Evolutionary conservation across 176 grass and related monocot genomes (phyloP), one percentile per base, ranked within the genome.

Genomic region (Dendrocalamus sinicus): DNA sequence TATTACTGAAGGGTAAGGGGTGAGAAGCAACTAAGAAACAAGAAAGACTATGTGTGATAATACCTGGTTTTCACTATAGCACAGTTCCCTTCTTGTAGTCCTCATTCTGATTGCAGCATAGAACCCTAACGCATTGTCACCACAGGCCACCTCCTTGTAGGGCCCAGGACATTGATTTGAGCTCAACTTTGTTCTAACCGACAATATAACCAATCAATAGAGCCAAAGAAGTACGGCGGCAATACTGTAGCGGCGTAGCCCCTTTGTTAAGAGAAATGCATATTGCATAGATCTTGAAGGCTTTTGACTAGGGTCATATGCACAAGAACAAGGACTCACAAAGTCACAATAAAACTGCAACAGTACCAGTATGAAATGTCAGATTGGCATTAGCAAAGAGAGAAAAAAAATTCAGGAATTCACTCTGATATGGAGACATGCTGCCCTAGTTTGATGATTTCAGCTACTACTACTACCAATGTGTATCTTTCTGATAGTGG

Each of bases 81-180:
- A 55, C 63, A 98, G 79, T 81, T 91, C 82, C 53, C 81, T 91
- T 86, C 96, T 98, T 81, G 90, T 91, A 78, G 92, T 92, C 88
- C 96, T 94, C 93, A 96, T 88, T 84, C 96, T 92, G 59, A 98
- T 65, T n/a, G 96, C 93, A 22, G 93, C 82, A 92, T 98, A 98
- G 70, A 98, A 98, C 51, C 86, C 89, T 84, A 98, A 81, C 10
- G 96, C 86, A 24, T 89, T 98, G 84, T 93, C 96, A 59, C 93
- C 93, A 50, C 96, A 98, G 61, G 93, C 76, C 4, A 95, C 74
- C 78, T 98, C 96, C 80, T 86, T 90, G 67, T 74, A 88, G 70
- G 85, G 61, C 50, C 68, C 80, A 81, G 89, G 50, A 39, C 13
- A 77, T 68, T 85, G 53, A 40, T 52, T 73, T 72, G 54, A 70